phyloP scores from a whole-genome alignment of 495 filamentous ascomycete genomes.

The Aspergillus asperescens region DNA sequence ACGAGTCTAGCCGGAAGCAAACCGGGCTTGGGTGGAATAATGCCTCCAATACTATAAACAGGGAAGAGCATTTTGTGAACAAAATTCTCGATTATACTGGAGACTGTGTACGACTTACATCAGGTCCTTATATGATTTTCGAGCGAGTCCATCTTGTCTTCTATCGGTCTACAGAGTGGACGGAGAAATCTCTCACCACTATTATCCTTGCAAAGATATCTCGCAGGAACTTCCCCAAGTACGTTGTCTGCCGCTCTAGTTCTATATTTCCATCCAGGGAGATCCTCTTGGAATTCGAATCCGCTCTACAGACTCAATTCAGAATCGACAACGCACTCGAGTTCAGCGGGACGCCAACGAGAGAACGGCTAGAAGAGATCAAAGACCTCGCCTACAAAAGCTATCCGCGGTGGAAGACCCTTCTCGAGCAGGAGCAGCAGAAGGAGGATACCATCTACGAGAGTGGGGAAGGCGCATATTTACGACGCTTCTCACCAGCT shows the following conservation, averaged over 20 bases:
- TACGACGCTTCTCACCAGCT: conserved; percentile 84
- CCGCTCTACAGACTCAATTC: conserved; percentile 76
- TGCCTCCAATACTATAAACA: conserved; percentile 49
- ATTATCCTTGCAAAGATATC: conserved; percentile 90
- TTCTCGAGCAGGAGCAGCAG: conserved; percentile 70
- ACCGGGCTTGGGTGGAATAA: conserved; percentile 60
- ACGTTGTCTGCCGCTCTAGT: conserved; percentile 82
- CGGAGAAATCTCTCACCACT: conserved; percentile 90
- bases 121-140: conserved; percentile 73
- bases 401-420: conserved; percentile 70
- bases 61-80: conserved; percentile 57
- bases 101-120: conserved; percentile 73
- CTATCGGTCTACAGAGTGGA: conserved; percentile 95
- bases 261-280: conserved; percentile 79
- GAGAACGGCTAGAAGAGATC: conserved; percentile 60
- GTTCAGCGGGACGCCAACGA: conserved; percentile 66
- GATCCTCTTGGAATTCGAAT: conserved; percentile 81
- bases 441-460: conserved; percentile 79
- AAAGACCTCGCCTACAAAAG: conserved; percentile 67
- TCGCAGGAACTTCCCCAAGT: conserved; percentile 79
- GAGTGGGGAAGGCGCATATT: conserved; percentile 81
- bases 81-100: conserved; percentile 82
- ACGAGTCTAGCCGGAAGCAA: conserved; percentile 66
- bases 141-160: conserved; percentile 94
- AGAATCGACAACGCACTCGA: conserved; percentile 80